phyloP scores from a whole-genome alignment of 2,329 filamentous ascomycete genomes.

The Plectosphaerella plurivora region DNA sequence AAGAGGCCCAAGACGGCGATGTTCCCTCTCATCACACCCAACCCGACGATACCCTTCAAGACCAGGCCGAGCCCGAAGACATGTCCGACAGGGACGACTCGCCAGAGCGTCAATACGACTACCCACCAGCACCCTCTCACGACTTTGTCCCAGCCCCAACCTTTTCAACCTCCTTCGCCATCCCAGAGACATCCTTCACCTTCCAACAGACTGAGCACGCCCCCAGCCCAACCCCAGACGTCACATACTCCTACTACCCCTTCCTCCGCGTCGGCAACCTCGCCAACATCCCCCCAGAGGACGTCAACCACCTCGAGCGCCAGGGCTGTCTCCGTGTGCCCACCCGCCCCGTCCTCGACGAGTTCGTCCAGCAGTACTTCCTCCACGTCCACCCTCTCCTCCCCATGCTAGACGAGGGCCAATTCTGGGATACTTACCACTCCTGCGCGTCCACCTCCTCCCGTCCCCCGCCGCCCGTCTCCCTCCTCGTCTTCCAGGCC shows the following conservation, averaged over 20 bases:
- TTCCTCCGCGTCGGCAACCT: slow-evolving; percentile 30
- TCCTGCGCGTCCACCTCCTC: slow-evolving; percentile 12
- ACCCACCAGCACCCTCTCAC: not conserved
- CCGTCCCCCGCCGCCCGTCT: slow-evolving; percentile 16
- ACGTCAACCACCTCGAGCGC: slow-evolving; percentile 40
- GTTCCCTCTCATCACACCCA: slow-evolving; percentile 3
- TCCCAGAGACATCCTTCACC: not conserved
- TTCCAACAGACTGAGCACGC: not conserved
- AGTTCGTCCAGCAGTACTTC: slow-evolving; percentile 44
- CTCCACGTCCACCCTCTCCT: slow-evolving; percentile 40
- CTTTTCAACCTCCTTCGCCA: not conserved
- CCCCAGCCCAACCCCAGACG: slow-evolving; percentile 20
- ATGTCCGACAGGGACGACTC: not conserved
- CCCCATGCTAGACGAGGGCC: slow-evolving; percentile 38
- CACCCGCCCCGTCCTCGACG: slow-evolving; percentile 32
- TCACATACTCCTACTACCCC: slow-evolving; percentile 39
- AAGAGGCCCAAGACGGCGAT: slow-evolving; percentile 14
- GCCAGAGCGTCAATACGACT: not conserved
- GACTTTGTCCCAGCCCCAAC: not conserved
- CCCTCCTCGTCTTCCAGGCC: slow-evolving; percentile 40
- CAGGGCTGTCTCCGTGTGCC: slow-evolving; percentile 43
- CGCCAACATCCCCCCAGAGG: slow-evolving; percentile 34
- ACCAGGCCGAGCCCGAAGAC: not conserved
- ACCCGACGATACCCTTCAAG: not conserved
- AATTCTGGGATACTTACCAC: slow-evolving; percentile 38